phyloP scores from a whole-genome alignment of 1,139 yeast species.

The Yamadazyma sp. region DNA sequence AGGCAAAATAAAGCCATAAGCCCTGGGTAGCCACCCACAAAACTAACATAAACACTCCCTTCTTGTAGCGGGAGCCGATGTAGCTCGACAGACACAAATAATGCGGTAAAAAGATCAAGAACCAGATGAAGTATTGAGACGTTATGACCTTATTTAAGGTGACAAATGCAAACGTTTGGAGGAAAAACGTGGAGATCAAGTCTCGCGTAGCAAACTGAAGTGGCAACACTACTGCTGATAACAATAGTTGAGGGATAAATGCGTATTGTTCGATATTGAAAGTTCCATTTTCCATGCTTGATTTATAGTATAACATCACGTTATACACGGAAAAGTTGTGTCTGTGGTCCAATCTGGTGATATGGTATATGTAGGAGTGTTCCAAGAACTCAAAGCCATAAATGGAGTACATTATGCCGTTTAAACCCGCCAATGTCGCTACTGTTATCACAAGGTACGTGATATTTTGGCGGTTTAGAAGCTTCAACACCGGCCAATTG shows the following conservation, averaged over 20 bases:
- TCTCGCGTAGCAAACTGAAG: constrained; percentile 52
- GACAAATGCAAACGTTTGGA: constrained; percentile 92
- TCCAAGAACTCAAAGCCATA: constrained; percentile 79
- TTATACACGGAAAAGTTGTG: constrained; percentile 93
- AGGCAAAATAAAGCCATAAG: constrained; percentile 78
- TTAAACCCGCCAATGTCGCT: constrained; percentile 45
- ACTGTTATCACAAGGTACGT: constrained; percentile 40
- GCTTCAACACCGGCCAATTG: constrained; percentile 29
- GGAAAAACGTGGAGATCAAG: constrained; percentile 63
- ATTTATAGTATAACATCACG: constrained; percentile 65
- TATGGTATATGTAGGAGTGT: constrained; percentile 81
- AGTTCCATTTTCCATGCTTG: constrained; percentile 30
- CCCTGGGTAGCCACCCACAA: constrained; percentile 77
- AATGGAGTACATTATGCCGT: constrained; percentile 57
- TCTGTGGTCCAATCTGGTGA: constrained; percentile 83
- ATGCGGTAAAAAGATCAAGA: constrained; percentile 78
- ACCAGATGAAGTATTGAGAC: constrained; percentile 93
- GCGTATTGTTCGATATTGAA: constrained; percentile 51
- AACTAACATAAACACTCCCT: constrained; percentile 39
- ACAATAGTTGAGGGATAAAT: constrained; percentile 75
- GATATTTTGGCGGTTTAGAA: constrained; percentile 48
- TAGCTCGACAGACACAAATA: constrained; percentile 50
- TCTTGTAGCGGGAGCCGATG: constrained; percentile 20
- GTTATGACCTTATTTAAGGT: constrained; percentile 93
- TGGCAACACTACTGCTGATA: constrained; percentile 64